Evolutionary conservation across 306 rosid species (phyloP).

Genomic region (Erythrophleum fordii): DNA sequence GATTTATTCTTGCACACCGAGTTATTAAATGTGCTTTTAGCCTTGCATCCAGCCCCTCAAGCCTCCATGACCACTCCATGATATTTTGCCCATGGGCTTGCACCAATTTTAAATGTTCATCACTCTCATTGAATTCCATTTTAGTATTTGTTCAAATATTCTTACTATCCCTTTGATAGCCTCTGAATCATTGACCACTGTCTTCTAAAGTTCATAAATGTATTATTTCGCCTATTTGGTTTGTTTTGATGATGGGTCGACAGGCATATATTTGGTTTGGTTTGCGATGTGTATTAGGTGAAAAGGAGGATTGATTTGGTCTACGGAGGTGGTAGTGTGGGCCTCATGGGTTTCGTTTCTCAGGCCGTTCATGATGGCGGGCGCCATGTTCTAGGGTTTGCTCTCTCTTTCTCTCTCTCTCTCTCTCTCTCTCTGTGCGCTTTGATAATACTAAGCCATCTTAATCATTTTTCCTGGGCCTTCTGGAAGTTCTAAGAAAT

Average conservation of each 20-base stretch:
- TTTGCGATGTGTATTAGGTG: constrained; percentile 69
- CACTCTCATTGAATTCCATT: background rate
- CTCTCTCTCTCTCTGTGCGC: background rate
- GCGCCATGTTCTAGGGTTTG: constrained; percentile 97
- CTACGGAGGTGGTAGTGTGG: constrained; percentile 99
- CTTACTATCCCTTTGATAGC: background rate
- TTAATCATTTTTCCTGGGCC: constrained; percentile 36
- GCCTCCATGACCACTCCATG: background rate
- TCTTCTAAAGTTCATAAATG: constrained; percentile 8
- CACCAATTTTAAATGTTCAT: background rate
- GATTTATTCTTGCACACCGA: constrained; percentile 59
- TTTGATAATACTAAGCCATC: background rate
- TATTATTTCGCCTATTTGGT: background rate
- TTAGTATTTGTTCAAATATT: background rate
- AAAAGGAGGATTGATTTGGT: constrained; percentile 93
- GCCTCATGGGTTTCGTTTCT: constrained; percentile 97
- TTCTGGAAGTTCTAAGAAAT: background rate
- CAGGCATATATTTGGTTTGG: constrained; percentile 43
- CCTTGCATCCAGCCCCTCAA: constrained; percentile 42
- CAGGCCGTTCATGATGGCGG: constrained; percentile 99
- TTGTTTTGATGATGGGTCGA: constrained; percentile 31
- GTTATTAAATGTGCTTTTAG: constrained; percentile 56
- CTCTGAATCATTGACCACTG: background rate
- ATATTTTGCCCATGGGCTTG: constrained; percentile 44
- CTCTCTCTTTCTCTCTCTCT: constrained; percentile 28